These are phyloP conservation scores for Tricholoma matsutake DNA, from an alignment of 768 basidiomycete genomes.

Conservation along the genomic window DNA sequence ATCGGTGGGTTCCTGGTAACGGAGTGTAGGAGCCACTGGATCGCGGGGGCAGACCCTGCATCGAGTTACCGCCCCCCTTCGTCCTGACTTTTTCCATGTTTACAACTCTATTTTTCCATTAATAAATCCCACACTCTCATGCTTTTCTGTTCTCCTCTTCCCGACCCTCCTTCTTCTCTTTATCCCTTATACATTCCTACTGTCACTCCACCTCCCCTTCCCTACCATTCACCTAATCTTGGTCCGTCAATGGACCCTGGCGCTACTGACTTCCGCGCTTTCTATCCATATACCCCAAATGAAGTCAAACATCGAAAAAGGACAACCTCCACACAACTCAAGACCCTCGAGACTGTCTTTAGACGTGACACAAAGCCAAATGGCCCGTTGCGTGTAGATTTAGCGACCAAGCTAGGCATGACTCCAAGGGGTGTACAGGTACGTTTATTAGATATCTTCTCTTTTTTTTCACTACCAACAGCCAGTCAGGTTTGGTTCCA, in stretches of 20 bases:
- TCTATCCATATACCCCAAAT: constrained; percentile 86
- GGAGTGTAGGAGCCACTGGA: constrained; percentile 1
- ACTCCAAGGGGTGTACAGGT: constrained; percentile 95
- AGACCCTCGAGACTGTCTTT: constrained; percentile 86
- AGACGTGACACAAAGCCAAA: constrained; percentile 90
- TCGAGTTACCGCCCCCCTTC: constrained; percentile 13
- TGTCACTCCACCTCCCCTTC: constrained; percentile 11
- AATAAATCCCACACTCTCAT: constrained; percentile 20
- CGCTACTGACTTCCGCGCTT: constrained; percentile 75
- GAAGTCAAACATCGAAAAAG: constrained; percentile 94
- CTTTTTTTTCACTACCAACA: constrained; percentile 7
- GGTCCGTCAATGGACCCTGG: constrained; percentile 53
- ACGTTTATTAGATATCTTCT: constrained; percentile 20
- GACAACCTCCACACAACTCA: constrained; percentile 85
- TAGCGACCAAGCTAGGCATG: constrained; percentile 86
- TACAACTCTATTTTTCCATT: constrained; percentile 17
- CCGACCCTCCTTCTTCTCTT: constrained; percentile 14
- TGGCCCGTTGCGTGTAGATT: constrained; percentile 69
- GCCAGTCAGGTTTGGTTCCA: constrained; percentile 81
- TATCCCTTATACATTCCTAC: constrained; percentile 13
- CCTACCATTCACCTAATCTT: constrained; percentile 27
- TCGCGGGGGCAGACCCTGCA: constrained; percentile 17
- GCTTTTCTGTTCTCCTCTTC: constrained; percentile 25
- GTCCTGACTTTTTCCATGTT: constrained; percentile 21
- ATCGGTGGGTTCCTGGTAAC: constrained; percentile 26